Evolutionary conservation across 768 basidiomycete genomes (phyloP).

Genomic region (Lentinula guzmanii): DNA sequence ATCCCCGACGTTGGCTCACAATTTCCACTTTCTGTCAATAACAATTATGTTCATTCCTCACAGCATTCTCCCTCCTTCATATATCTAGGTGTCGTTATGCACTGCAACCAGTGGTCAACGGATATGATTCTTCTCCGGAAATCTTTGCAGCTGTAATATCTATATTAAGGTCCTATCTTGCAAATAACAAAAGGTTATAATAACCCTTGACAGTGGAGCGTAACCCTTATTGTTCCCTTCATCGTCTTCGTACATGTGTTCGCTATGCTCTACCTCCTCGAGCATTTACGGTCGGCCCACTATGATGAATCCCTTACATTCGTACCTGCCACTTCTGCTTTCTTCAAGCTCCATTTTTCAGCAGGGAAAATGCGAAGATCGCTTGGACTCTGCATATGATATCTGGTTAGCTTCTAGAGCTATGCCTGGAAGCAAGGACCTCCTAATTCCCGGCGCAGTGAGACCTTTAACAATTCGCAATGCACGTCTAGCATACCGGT

Average conservation of each 20-base stretch:
- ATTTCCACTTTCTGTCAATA: neutral
- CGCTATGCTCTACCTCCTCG: neutral
- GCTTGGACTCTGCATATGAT: conserved; percentile 24
- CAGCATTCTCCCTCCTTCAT: neutral
- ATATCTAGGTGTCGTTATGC: conserved; percentile 4
- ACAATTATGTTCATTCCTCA: neutral
- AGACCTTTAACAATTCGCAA: conserved; percentile 57
- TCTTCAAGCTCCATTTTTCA: neutral
- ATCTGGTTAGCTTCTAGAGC: conserved; percentile 57
- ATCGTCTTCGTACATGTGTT: neutral
- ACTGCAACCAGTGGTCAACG: conserved; percentile 34
- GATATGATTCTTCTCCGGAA: conserved; percentile 40
- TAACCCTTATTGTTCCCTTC: neutral
- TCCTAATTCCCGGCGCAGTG: conserved; percentile 63
- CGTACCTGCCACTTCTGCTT: neutral
- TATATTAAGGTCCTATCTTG: conserved; percentile 27
- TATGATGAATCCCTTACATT: neutral
- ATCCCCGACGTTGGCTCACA: neutral
- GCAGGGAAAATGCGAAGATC: conserved; percentile 7
- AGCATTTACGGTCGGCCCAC: neutral
- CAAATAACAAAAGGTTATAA: conserved; percentile 18
- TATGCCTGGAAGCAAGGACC: conserved; percentile 35
- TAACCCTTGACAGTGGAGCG: neutral
- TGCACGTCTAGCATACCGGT: conserved; percentile 47
- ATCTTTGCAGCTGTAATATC: conserved; percentile 15